Evolutionary conservation across 2,329 filamentous ascomycete genomes (phyloP), one percentile per base, ranked within the genome.

Genomic region (Venturia aucupariae): DNA sequence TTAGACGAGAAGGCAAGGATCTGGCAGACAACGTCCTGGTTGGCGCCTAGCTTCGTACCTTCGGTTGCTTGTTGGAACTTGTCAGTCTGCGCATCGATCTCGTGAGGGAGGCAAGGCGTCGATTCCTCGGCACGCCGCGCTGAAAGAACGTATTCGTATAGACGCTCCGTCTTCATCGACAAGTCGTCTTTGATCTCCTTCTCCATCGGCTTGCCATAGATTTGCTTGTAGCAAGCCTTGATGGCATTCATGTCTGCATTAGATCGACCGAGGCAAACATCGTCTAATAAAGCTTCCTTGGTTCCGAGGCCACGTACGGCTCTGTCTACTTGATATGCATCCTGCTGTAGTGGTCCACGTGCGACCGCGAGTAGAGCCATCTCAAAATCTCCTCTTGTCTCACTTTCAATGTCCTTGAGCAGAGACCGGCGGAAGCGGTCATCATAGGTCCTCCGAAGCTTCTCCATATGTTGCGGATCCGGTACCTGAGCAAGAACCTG

Each of bases 211-310:
- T 64, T 63, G 24, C 82, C 82, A 78, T 87, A 92, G 0, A 82
- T 84, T 19, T 82, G 82, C 55, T 87, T 82, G 74, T 96, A 97
- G 22, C 86, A 83, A 59, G 80, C 76, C 78, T 95, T 96, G 80
- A 99, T 97, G 46, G 90, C 90, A 63, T 85, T 82, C 46, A 99
- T 80, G 70, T 97, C 93, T 41, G 92, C 91, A 71, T 97, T 97
- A 42, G 86, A 89, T 42, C 93, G 85, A 10, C 86, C 83, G 4
- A 97, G 83, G 2, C 97, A 81, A 6, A 96, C 83, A 69, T 97
- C 93, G 73, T 96, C 94, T 61, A 99, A 81, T 0, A 94, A 81
- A 64, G 80, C 79, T 72, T 97, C 93, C 70, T 96, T 96, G 0
- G 93, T 97, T 8, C 94, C 94, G 0, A 85, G 73, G 0, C 93